A percentile compares a stretch with the other conserved stretches of the same genome.
phyloP scores from a whole-genome alignment of 2,329 filamentous ascomycete species.

The Sporothrix phasma region DNA sequence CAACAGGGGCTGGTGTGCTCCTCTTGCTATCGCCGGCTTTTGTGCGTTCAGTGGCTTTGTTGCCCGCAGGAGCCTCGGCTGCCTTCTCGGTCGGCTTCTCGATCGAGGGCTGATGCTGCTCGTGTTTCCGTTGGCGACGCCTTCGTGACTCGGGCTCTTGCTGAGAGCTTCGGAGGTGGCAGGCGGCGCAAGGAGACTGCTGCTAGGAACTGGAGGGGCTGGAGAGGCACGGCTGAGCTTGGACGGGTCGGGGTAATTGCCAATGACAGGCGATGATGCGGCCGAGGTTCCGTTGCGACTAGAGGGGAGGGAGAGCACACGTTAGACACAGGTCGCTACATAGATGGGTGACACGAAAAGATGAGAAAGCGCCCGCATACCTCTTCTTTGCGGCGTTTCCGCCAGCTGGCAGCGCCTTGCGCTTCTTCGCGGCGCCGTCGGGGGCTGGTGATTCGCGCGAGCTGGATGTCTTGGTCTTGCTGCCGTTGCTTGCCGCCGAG shows the following conservation, averaged over 20 bases:
- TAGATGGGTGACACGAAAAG: constrained; percentile 20
- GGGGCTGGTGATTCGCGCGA: constrained; percentile 58
- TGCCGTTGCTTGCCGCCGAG: constrained; percentile 27
- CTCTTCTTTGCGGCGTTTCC: constrained; percentile 72
- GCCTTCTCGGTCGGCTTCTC: not conserved
- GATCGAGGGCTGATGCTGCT: not conserved
- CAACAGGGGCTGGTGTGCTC: not conserved
- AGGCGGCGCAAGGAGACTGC: not conserved
- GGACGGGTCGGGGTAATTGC: constrained; percentile 54
- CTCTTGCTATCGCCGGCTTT: not conserved
- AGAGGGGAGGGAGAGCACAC: not conserved
- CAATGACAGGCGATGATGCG: constrained; percentile 65
- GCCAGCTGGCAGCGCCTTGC: constrained; percentile 52
- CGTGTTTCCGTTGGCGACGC: not conserved
- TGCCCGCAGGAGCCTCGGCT: not conserved
- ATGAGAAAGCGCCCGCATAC: constrained; percentile 34
- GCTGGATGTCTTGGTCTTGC: constrained; percentile 52
- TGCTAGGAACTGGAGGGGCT: constrained; percentile 28
- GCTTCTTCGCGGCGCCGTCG: constrained; percentile 59
- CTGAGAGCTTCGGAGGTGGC: not conserved
- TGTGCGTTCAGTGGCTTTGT: not conserved
- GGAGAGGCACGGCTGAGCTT: constrained; percentile 47
- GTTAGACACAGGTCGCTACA: not conserved
- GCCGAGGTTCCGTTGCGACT: constrained; percentile 42
- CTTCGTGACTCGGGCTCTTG: not conserved